These are phyloP conservation scores for Cokeromyces recurvatus DNA, from an alignment of 371 early-diverging fungal species.

Conservation along the genomic window DNA sequence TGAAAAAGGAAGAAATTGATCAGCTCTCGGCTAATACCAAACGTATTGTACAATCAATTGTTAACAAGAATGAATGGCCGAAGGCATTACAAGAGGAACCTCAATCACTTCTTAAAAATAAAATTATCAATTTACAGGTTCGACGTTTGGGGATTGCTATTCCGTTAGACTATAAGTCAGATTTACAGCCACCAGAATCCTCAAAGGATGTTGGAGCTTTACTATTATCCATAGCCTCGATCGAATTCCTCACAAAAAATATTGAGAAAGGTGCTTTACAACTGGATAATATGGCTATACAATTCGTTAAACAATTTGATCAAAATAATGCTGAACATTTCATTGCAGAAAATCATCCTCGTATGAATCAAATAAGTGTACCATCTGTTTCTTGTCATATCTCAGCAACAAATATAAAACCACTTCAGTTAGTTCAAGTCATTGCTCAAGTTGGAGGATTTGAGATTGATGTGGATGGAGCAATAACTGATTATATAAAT, in stretches of 20 bases:
- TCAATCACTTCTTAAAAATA: constrained; percentile 55
- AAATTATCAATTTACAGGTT: constrained; percentile 48
- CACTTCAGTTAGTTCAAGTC: constrained; percentile 44
- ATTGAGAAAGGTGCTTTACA: constrained; percentile 55
- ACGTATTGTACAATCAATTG: constrained; percentile 53
- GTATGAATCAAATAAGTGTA: constrained; percentile 62
- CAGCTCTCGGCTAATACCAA: constrained; percentile 64
- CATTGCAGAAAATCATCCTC: constrained; percentile 58
- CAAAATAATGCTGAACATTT: constrained; percentile 68
- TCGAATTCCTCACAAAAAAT: constrained; percentile 56
- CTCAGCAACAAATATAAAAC: constrained; percentile 24
- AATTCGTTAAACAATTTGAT: constrained; percentile 74
- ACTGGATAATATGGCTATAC: constrained; percentile 58
- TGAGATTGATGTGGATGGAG: constrained; percentile 62
- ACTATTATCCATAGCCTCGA: constrained; percentile 53
- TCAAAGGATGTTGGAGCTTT: constrained; percentile 47
- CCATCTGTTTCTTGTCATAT: constrained; percentile 58
- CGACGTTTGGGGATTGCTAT: constrained; percentile 64
- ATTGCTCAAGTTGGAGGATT: constrained; percentile 66
- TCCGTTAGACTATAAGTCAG: constrained; percentile 50
- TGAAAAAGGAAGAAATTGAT: constrained; percentile 52
- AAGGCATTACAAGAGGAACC: constrained; percentile 35
- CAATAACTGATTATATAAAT: constrained; percentile 69
- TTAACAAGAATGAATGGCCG: constrained; percentile 48
- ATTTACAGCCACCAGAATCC: constrained; percentile 20